phyloP scores from a whole-genome alignment of 2,329 filamentous ascomycete species.

The Rhynchosporium secalis region DNA sequence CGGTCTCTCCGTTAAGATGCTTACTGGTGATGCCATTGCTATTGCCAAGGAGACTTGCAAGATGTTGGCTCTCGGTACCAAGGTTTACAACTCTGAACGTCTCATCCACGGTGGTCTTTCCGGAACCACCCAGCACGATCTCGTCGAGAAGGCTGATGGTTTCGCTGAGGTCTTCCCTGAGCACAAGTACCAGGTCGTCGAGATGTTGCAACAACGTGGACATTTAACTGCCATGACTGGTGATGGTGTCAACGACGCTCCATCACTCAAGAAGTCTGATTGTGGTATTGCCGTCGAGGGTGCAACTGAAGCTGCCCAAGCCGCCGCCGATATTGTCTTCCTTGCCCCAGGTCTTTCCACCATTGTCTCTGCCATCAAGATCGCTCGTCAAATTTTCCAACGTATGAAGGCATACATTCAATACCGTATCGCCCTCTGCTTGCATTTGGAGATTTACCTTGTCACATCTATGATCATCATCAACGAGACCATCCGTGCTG shows the following conservation, averaged over 20 bases:
- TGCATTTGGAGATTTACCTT: conserved; percentile 84
- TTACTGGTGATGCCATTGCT: conserved; percentile 77
- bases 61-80: conserved; percentile 76
- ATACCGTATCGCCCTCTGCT: conserved; percentile 89
- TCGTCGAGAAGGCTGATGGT: conserved; percentile 85
- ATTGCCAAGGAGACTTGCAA: conserved; percentile 82
- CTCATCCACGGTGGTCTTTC: conserved; percentile 75
- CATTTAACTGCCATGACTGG: conserved; percentile 95
- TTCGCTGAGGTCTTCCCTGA: conserved; percentile 94
- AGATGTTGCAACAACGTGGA: conserved; percentile 90
- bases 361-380: conserved; percentile 91
- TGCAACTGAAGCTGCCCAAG: conserved; percentile 86
- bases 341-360: conserved; percentile 86
- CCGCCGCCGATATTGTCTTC: conserved; percentile 92
- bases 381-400: conserved; percentile 92
- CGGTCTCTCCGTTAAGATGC: conserved; percentile 77
- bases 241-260: conserved; percentile 93
- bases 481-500: conserved; percentile 71
- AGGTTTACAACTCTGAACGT: conserved; percentile 79
- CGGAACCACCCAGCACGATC: conserved; percentile 72
- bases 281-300: conserved; percentile 94
- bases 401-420: conserved; percentile 96
- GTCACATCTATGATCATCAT: conserved; percentile 78
- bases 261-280: conserved; percentile 90
- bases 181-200: conserved; percentile 93